These are phyloP conservation scores for Wickerhamomyces tratensis DNA, from an alignment of 805 yeast genomes.

Conservation along the genomic window DNA sequence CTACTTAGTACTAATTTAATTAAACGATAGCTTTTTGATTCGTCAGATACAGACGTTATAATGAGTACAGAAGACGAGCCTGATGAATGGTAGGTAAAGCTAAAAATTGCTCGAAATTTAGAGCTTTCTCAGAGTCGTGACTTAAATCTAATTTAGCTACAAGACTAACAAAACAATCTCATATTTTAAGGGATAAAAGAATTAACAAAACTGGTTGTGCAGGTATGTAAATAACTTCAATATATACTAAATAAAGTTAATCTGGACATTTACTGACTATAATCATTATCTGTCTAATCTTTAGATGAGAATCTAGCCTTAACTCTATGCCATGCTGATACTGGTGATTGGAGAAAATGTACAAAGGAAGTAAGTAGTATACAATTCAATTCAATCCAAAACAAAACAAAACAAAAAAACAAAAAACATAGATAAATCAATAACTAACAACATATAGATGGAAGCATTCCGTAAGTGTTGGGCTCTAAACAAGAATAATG, in stretches of 20 bases:
- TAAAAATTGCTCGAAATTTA: too few relatives aligned
- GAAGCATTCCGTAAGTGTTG: slow-evolving; percentile 32
- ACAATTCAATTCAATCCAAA: not conserved
- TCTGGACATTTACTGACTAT: not conserved
- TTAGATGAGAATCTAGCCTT: slow-evolving; percentile 56
- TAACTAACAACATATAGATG: slow-evolving; percentile 20
- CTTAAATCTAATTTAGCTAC: too few relatives aligned
- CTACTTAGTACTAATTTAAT: not conserved
- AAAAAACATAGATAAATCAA: not conserved
- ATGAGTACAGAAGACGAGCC: slow-evolving; percentile 43
- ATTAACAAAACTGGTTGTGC: slow-evolving; percentile 71
- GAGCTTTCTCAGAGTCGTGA: too few relatives aligned
- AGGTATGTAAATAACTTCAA: slow-evolving; percentile 22
- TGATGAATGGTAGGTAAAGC: slow-evolving; percentile 45
- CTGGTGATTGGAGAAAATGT: slow-evolving; percentile 75
- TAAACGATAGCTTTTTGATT: not conserved
- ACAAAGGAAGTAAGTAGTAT: slow-evolving; percentile 41
- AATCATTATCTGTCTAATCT: too few relatives aligned
- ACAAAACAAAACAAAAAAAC: too few relatives aligned
- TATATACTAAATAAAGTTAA: not conserved
- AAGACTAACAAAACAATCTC: too few relatives aligned
- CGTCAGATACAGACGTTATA: not conserved
- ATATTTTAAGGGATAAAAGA: slow-evolving; percentile 47
- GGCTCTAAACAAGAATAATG: slow-evolving; percentile 28
- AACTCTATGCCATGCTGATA: slow-evolving; percentile 73